phyloP scores from a whole-genome alignment of 108 stramenopile genomes.

The Seminavis robusta region DNA sequence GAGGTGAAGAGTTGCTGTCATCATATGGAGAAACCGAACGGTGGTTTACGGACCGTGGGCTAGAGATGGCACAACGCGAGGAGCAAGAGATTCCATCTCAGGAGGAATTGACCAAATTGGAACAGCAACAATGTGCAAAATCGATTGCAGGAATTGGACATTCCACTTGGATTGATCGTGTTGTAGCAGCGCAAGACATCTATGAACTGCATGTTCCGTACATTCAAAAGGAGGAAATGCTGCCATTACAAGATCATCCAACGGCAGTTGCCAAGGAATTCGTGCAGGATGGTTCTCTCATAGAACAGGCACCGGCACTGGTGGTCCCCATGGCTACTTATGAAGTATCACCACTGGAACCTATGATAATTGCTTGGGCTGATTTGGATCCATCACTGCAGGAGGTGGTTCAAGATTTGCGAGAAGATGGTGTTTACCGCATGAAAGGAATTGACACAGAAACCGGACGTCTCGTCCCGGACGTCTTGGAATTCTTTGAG shows the following conservation, averaged over 20 bases:
- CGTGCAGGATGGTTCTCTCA: conserved; percentile 7
- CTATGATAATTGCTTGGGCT: conserved; percentile 18
- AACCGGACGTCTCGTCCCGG: conserved; percentile 11
- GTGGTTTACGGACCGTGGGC: conserved; percentile 23
- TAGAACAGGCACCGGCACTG: conserved; percentile 28
- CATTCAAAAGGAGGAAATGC: not conserved
- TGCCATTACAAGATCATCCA: conserved; percentile 14
- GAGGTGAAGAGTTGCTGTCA: conserved; percentile 40
- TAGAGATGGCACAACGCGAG: not conserved
- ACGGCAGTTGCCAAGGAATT: conserved; percentile 14
- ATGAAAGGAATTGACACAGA: conserved; percentile 24
- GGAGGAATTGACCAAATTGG: too few relatives aligned
- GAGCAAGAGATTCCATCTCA: not conserved
- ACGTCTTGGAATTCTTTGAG: conserved; percentile 2
- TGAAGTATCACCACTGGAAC: conserved; percentile 12
- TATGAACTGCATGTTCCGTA: not conserved
- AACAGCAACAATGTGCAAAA: conserved; percentile 34
- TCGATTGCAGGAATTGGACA: conserved; percentile 25
- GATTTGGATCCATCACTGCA: conserved; percentile 19
- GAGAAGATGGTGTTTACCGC: not conserved
- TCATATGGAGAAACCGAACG: conserved; percentile 13
- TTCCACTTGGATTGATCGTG: conserved; percentile 32
- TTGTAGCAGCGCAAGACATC: too few relatives aligned
- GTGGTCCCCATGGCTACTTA: conserved; percentile 6
- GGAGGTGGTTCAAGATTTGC: conserved; percentile 4